These are phyloP conservation scores for Aspergillus steynii DNA, from an alignment of 495 filamentous ascomycete species.

Conservation along the genomic window DNA sequence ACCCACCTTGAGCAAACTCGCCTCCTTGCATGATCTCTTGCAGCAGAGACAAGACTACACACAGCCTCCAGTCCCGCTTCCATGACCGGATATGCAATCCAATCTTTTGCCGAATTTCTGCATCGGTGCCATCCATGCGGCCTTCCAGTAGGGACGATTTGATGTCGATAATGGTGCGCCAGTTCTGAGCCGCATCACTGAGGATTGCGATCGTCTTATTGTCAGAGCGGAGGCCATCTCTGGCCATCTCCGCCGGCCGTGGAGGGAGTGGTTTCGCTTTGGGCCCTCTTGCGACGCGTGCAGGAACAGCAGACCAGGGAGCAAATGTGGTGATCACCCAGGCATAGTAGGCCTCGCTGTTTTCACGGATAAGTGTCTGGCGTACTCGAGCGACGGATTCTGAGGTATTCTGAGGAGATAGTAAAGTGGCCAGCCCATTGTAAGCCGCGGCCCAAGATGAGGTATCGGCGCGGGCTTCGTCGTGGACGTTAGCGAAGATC, in stretches of 20 bases:
- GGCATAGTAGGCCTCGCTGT: constrained; percentile 63
- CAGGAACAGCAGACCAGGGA: constrained; percentile 69
- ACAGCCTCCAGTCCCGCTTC: constrained; percentile 74
- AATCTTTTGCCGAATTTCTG: constrained; percentile 52
- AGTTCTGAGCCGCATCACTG: constrained; percentile 60
- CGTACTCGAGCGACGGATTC: constrained; percentile 31
- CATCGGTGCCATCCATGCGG: constrained; percentile 30
- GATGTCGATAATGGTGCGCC: constrained; percentile 56
- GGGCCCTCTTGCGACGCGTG: constrained; percentile 33
- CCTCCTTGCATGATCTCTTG: constrained; percentile 56
- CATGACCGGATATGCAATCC: constrained; percentile 80
- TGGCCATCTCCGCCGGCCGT: constrained; percentile 56
- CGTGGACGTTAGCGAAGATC: constrained; percentile 63
- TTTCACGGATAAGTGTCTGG: constrained; percentile 54
- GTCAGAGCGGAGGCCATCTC: constrained; percentile 77
- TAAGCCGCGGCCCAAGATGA: constrained; percentile 44
- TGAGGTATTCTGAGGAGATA: constrained; percentile 20
- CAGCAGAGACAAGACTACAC: constrained; percentile 69
- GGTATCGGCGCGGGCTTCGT: constrained; percentile 48
- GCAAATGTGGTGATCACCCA: constrained; percentile 76
- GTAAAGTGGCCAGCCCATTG: constrained; percentile 32
- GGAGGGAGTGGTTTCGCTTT: constrained; percentile 51
- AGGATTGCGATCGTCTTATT: constrained; percentile 70
- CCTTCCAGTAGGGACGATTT: constrained; percentile 47
- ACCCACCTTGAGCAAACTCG: constrained; percentile 35